phyloP scores from a whole-genome alignment of 805 yeast species.

The Maudiozyma saulgeensis region DNA sequence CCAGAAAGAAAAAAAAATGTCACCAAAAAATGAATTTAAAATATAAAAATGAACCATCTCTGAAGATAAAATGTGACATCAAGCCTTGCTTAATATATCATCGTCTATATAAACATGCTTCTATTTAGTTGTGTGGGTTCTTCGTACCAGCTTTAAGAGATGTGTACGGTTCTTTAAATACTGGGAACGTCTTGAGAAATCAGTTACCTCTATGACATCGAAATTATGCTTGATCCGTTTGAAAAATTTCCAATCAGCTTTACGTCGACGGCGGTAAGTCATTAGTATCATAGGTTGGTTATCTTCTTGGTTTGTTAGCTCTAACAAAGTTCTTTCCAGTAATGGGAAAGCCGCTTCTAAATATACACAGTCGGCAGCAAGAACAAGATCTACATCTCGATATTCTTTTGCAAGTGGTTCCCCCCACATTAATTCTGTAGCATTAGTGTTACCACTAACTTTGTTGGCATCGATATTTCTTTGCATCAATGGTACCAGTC shows the following conservation, averaged over 20 bases:
- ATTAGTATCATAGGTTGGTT: conserved; percentile 36
- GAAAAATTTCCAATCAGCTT: conserved; percentile 31
- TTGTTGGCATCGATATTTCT: conserved; percentile 36
- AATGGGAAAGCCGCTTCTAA: conserved; percentile 45
- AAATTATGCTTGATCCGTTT: conserved; percentile 27
- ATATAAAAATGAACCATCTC: too few relatives aligned
- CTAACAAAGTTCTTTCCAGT: conserved; percentile 39
- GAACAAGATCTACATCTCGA: conserved; percentile 34
- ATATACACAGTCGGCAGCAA: conserved; percentile 57
- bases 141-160: conserved; percentile 30
- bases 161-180: conserved; percentile 34
- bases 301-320: conserved; percentile 29
- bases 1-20: too few relatives aligned
- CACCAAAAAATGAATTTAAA: too few relatives aligned
- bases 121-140: neutral
- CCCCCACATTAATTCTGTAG: conserved; percentile 39
- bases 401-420: conserved; percentile 21
- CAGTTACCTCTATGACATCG: conserved; percentile 23
- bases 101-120: too few relatives aligned
- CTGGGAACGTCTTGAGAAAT: conserved; percentile 29
- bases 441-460: conserved; percentile 30
- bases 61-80: too few relatives aligned
- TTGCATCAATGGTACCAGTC: conserved; percentile 39
- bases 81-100: too few relatives aligned
- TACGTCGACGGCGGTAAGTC: conserved; percentile 47